Percentiles rank a stretch among this genome's conserved stretches.
Conservation (phyloP, 441 rosid genomes). For the Syzygium malaccense region DNA sequence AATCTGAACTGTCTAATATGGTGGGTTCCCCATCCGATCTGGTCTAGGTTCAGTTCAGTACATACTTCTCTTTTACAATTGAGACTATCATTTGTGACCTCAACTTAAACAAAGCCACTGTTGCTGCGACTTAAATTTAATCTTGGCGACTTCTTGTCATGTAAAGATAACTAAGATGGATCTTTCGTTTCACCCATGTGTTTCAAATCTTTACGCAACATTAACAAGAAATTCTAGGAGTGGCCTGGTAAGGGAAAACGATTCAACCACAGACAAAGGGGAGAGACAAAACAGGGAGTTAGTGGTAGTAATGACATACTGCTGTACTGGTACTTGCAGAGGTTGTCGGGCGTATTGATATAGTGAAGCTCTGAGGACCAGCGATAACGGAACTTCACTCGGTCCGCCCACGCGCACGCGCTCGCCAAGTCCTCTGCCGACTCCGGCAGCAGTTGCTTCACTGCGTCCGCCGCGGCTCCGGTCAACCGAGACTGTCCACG, state of each 20-base stretch:
- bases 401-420: conserved; percentile 49
- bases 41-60: neutral
- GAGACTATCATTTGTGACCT: neutral
- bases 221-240: neutral
- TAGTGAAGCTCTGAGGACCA: conserved; percentile 66
- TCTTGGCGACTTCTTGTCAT: neutral
- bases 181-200: neutral
- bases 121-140: neutral
- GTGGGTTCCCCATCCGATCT: neutral
- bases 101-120: neutral
- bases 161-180: neutral
- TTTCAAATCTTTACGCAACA: neutral
- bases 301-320: conserved; percentile 12
- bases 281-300: neutral
- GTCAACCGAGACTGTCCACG: conserved; percentile 38
- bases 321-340: conserved; percentile 34
- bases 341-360: conserved; percentile 45
- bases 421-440: conserved; percentile 38
- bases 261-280: neutral
- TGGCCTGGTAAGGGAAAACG: neutral
- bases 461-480: conserved; percentile 32
- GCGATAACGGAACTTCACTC: conserved; percentile 36
- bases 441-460: conserved; percentile 37
- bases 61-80: neutral
- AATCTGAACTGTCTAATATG: neutral